Conservation (phyloP, 2,329 filamentous ascomycete species). For the Teratosphaeriaceae sp. region DNA sequence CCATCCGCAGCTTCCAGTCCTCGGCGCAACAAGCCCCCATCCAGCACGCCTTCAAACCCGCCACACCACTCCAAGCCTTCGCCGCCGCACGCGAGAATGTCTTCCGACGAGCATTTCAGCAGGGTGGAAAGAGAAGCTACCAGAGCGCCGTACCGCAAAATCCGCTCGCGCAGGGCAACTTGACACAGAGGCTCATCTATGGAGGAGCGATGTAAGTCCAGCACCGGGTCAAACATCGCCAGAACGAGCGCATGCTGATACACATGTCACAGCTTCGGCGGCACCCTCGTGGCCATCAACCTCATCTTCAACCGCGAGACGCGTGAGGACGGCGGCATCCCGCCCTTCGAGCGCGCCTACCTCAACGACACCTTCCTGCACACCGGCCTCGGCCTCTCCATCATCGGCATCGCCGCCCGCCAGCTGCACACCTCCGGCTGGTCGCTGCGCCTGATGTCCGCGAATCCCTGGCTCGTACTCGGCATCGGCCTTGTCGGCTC, state of each 20-base stretch:
- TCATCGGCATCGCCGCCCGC: conserved; percentile 82
- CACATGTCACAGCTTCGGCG: conserved; percentile 62
- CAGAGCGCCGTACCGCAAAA: conserved; percentile 43
- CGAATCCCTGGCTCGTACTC: conserved; percentile 88
- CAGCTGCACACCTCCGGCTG: conserved; percentile 85
- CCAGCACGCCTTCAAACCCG: conserved; percentile 37
- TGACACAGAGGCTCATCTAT: conserved; percentile 67
- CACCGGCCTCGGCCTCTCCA: conserved; percentile 88
- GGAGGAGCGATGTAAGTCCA: conserved; percentile 38
- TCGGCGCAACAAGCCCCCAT: conserved; percentile 44
- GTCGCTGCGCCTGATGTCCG: conserved; percentile 85
- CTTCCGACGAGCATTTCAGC: conserved; percentile 51
- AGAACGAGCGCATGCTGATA: conserved; percentile 52
- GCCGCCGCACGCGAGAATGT: conserved; percentile 20
- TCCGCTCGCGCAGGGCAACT: conserved; percentile 39
- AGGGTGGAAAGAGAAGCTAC: conserved; percentile 56
- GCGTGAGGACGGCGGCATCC: conserved; percentile 91
- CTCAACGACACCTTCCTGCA: conserved; percentile 95
- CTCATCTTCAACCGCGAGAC: conserved; percentile 94
- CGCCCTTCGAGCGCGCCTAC: conserved; percentile 77
- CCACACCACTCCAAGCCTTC: conserved; percentile 25
- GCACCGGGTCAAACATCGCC: not conserved
- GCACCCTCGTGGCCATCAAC: conserved; percentile 81
- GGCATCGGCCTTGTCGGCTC: conserved; percentile 80
- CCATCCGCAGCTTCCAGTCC: conserved; percentile 53